Percentiles rank a stretch among this genome's conserved stretches.
These are phyloP conservation scores for Linanthus parryae DNA, from an alignment of 148 eudicot genomes.

Conservation along the genomic window DNA sequence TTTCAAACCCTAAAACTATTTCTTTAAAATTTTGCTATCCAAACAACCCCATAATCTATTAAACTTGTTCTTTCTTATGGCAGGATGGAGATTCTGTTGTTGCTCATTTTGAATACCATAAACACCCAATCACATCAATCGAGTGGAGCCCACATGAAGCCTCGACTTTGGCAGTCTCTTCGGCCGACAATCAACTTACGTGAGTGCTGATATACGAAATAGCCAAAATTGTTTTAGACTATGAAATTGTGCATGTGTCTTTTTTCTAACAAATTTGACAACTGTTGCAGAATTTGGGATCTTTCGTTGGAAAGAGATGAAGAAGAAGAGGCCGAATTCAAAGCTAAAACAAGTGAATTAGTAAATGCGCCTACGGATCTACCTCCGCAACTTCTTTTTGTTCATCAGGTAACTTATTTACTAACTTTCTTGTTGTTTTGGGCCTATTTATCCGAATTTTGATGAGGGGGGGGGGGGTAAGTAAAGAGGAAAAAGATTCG, in stretches of 20 bases:
- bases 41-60: too few species aligned
- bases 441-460: too few species aligned
- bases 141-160: constrained; percentile 98
- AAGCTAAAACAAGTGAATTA: constrained; percentile 53
- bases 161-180: constrained; percentile 80
- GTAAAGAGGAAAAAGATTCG: too few species aligned
- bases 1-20: too few species aligned
- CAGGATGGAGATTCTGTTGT: constrained; percentile 77
- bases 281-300: constrained; percentile 73
- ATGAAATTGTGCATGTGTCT: not conserved
- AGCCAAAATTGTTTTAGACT: not conserved
- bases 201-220: constrained; percentile 25
- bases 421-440: not conserved
- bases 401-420: constrained; percentile 66
- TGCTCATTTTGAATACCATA: constrained; percentile 87
- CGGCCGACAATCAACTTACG: constrained; percentile 93
- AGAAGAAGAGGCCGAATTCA: constrained; percentile 97
- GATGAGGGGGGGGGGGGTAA: too few species aligned
- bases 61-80: constrained; percentile 5
- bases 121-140: constrained; percentile 87
- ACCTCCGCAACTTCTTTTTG: constrained; percentile 94
- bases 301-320: constrained; percentile 83
- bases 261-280: not conserved
- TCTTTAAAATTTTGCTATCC: too few species aligned
- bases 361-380: constrained; percentile 79